phyloP scores from a whole-genome alignment of 352 stramenopile genomes.

The Globisporangium okanoganense region DNA sequence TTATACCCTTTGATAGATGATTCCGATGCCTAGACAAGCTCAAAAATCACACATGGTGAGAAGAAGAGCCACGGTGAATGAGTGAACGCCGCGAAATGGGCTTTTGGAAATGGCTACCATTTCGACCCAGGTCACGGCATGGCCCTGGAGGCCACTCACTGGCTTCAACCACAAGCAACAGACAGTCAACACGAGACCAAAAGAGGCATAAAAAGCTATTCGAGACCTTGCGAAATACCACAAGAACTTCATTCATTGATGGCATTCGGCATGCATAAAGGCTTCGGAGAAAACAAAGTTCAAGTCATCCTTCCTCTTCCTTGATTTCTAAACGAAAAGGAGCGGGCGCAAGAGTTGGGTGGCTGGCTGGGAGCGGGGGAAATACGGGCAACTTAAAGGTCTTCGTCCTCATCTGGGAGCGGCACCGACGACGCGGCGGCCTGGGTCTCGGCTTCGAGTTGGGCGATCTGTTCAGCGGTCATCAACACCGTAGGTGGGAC shows the following conservation, averaged over 20 bases:
- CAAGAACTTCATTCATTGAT: constrained; percentile 25
- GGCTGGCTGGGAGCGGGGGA: constrained; percentile 1
- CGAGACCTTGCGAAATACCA: constrained; percentile 1
- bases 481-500: constrained; percentile 96
- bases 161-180: neutral
- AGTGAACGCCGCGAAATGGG: neutral
- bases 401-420: constrained; percentile 97
- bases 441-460: constrained; percentile 92
- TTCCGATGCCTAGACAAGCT: no score
- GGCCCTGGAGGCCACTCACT: neutral
- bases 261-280: constrained; percentile 6
- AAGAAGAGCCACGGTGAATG: neutral
- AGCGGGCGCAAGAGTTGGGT: neutral
- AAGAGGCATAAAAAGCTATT: neutral
- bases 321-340: constrained; percentile 27
- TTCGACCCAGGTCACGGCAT: neutral
- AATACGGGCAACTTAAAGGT: constrained; percentile 85
- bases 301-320: constrained; percentile 17
- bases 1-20: neutral
- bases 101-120: constrained; percentile 3
- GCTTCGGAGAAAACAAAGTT: constrained; percentile 6
- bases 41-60: neutral
- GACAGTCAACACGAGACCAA: neutral
- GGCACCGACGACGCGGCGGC: constrained; percentile 89
- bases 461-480: constrained; percentile 90